phyloP scores from a whole-genome alignment of 192 early-diverging fungal genomes.

The Entophlyctis luteolus region DNA sequence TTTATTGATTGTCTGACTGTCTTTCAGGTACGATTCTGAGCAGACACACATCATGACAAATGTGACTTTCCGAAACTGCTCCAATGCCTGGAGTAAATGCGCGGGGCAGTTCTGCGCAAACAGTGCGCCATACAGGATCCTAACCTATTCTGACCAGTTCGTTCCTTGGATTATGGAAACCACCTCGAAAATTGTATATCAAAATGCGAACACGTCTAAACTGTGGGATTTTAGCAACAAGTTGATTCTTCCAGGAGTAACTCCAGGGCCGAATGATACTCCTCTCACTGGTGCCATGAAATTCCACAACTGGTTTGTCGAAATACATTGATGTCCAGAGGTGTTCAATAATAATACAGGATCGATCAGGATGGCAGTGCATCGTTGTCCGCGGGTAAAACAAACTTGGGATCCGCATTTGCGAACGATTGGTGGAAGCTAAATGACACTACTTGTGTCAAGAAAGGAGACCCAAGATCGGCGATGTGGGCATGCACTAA shows the following conservation, averaged over 20 bases:
- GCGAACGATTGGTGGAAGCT: conserved; percentile 33
- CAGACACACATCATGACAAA: conserved; percentile 33
- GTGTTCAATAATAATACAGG: neutral
- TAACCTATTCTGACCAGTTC: conserved; percentile 28
- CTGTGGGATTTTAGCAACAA: conserved; percentile 14
- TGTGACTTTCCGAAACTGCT: conserved; percentile 29
- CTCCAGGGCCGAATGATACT: too few species aligned
- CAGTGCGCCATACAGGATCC: conserved; percentile 17
- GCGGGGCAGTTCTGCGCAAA: conserved; percentile 10
- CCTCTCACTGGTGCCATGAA: too few species aligned
- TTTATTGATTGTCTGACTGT: too few species aligned
- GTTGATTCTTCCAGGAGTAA: too few species aligned
- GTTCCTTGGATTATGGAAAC: conserved; percentile 29
- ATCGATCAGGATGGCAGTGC: conserved; percentile 24
- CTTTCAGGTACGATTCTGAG: conserved; percentile 26
- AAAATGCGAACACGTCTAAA: conserved; percentile 6
- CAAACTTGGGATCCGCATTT: conserved; percentile 27
- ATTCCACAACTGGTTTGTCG: too few species aligned
- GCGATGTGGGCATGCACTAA: neutral
- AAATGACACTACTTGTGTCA: neutral
- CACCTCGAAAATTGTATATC: conserved; percentile 23
- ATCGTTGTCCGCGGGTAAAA: neutral
- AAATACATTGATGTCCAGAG: too few species aligned
- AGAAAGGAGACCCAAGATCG: neutral
- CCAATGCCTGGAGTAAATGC: conserved; percentile 1